Evolutionary conservation across 345 rosid species (phyloP).

Genomic region (Abelmoschus esculentus): DNA sequence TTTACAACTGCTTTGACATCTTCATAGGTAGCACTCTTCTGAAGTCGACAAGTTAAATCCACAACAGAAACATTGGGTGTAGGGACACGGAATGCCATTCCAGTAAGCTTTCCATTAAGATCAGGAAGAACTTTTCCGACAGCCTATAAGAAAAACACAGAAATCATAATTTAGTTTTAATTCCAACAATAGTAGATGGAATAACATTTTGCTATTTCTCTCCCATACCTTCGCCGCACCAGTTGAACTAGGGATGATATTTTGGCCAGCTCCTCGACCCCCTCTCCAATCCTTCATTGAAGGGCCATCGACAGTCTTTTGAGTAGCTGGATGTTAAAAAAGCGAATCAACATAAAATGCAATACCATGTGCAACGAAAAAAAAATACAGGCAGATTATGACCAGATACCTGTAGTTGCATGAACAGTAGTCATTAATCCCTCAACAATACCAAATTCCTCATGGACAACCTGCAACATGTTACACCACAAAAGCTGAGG

Average conservation of each 20-base stretch:
- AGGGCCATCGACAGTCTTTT: conserved; percentile 56
- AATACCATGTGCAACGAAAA: neutral
- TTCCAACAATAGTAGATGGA: neutral
- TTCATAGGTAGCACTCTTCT: neutral
- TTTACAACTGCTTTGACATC: neutral
- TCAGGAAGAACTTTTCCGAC: neutral
- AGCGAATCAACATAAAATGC: neutral
- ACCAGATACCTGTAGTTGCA: conserved; percentile 83
- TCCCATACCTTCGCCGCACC: conserved; percentile 89
- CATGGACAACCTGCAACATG: conserved; percentile 75
- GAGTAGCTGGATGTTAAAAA: conserved; percentile 49
- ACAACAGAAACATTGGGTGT: neutral
- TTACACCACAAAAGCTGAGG: neutral
- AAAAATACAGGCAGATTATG: conserved; percentile 4
- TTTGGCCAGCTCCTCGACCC: conserved; percentile 96
- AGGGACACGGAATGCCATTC: neutral
- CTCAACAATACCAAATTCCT: conserved; percentile 92
- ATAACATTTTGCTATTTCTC: neutral
- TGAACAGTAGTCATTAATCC: conserved; percentile 99
- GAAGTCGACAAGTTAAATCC: neutral
- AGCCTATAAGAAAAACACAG: neutral
- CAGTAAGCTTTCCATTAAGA: neutral
- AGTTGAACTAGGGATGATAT: conserved; percentile 98
- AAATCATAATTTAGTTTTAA: neutral
- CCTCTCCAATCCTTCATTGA: conserved; percentile 99